Conservation (phyloP, 2,329 filamentous ascomycete genomes). For the Trichoderma citrinoviride region DNA sequence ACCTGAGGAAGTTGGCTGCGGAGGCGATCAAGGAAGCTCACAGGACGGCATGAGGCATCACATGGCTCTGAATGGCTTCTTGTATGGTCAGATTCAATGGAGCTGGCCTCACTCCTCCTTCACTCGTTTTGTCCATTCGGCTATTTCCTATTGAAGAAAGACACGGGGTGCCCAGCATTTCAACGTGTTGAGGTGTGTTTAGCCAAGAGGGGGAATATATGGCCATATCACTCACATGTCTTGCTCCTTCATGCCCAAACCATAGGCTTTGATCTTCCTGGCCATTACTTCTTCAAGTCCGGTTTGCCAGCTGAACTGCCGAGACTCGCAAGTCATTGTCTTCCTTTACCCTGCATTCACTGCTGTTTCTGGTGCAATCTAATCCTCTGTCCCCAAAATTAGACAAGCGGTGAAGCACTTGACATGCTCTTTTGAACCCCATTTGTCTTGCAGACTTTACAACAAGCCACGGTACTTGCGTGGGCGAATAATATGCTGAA, state of each 20-base stretch:
- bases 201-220: no score
- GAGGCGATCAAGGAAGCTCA: not conserved
- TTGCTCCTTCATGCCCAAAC: no score
- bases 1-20: slow-evolving; percentile 12
- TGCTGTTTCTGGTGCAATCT: not conserved
- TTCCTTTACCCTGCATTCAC: not conserved
- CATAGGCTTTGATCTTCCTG: no score
- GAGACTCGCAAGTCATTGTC: no score
- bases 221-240: no score
- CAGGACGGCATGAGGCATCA: not conserved
- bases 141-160: not conserved
- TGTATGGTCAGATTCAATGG: not conserved
- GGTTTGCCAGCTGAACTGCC: no score
- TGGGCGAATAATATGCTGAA: not conserved
- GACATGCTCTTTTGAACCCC: not conserved
- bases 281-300: no score
- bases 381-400: no score
- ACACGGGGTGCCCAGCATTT: not conserved
- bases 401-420: slow-evolving; percentile 10
- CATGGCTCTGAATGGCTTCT: not conserved
- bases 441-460: not conserved
- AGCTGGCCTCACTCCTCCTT: not conserved
- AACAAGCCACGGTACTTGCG: not conserved
- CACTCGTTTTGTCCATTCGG: not conserved
- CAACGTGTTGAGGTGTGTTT: no score